Base-by-base conservation (phyloP, 345 rosid genomes). In the Eucalyptus melliodora region DNA sequence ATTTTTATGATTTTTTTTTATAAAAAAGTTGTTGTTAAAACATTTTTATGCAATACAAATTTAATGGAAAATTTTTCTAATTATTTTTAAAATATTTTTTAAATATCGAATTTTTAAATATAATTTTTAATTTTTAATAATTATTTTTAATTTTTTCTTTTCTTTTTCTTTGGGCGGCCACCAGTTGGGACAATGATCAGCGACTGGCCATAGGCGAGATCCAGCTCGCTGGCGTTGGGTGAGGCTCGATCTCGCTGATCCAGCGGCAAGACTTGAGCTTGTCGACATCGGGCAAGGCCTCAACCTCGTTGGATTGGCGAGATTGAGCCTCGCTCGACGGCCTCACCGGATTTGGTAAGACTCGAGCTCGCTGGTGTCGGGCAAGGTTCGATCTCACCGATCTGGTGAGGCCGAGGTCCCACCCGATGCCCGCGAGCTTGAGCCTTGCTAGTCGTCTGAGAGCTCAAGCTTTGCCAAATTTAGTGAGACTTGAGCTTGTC, bases 101-200 rank as follows among this genome's bases (percentile, higher is more conserved):
- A 5, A 15, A 49, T 15, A 50, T 50, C 7, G 6, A 50, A 6
- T 6, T 50, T 50, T 50, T 5, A 50, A 50, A 50, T 50, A 5
- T 5, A 50, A 14, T 50, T 50, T 50, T 50, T 50, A 50, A 5
- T 50, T 50, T 5, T 16, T 50, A 50, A 50, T 50, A 5, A 50
- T 50, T 14, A 50, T 15, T 4, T n/a, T n/a, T n/a, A n/a, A n/a
- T 11, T 1, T 45, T 47, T 49, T 16, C 1, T 15, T 50, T 50
- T 15, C 6, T 50, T 50, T 0, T 50, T 50, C 19, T 50, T 50
- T 3, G 7, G 7, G 17, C 0, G 1, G 7, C 8, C 8, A 0
- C 1, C 3, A 1, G 3, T 7, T 0, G 1, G 0, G 53, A 50
- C 7, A 16, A 2, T 0, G 0, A 16, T 0, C 7, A 1, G 19